A percentile compares a stretch with the other conserved stretches of the same genome.
phyloP scores from a whole-genome alignment of 2,329 filamentous ascomycete genomes.

The Orbilia oligospora region DNA sequence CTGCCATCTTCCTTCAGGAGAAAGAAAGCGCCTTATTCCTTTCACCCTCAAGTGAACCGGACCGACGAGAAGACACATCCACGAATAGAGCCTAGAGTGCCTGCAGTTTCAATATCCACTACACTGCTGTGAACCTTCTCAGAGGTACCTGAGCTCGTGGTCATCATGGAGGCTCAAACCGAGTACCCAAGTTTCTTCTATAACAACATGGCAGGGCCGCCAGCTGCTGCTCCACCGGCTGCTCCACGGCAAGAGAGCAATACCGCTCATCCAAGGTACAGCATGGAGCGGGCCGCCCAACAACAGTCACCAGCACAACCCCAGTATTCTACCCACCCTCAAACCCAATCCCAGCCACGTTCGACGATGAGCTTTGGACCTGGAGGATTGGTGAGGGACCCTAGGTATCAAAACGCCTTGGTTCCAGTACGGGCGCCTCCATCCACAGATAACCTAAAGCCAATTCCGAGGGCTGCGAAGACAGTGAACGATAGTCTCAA shows the following conservation, averaged over 20 bases:
- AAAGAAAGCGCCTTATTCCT: constrained; percentile 24
- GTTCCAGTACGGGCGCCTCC: constrained; percentile 55
- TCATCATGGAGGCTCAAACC: constrained; percentile 50
- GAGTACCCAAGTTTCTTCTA: constrained; percentile 60
- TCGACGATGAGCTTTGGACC: constrained; percentile 44
- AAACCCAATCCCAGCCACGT: constrained; percentile 22
- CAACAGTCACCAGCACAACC: constrained; percentile 42
- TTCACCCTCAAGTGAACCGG: constrained; percentile 19
- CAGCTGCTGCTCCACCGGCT: constrained; percentile 9
- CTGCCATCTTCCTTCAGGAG: constrained; percentile 30
- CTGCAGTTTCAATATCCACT: not conserved
- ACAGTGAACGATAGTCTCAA: constrained; percentile 85
- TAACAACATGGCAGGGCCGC: constrained; percentile 52
- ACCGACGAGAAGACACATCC: constrained; percentile 15
- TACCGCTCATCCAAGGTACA: constrained; percentile 42
- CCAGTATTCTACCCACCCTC: constrained; percentile 41
- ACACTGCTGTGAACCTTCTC: constrained; percentile 10
- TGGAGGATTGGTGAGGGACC: constrained; percentile 49
- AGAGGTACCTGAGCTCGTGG: constrained; percentile 28
- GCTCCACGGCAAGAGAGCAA: constrained; percentile 35
- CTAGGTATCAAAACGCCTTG: constrained; percentile 53
- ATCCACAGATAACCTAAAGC: constrained; percentile 70
- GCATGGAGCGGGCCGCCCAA: constrained; percentile 31
- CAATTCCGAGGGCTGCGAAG: constrained; percentile 83
- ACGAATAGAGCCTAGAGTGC: constrained; percentile 22